Base-by-base conservation (phyloP, 2,329 filamentous ascomycete genomes). In the Monilinia aucupariae region DNA sequence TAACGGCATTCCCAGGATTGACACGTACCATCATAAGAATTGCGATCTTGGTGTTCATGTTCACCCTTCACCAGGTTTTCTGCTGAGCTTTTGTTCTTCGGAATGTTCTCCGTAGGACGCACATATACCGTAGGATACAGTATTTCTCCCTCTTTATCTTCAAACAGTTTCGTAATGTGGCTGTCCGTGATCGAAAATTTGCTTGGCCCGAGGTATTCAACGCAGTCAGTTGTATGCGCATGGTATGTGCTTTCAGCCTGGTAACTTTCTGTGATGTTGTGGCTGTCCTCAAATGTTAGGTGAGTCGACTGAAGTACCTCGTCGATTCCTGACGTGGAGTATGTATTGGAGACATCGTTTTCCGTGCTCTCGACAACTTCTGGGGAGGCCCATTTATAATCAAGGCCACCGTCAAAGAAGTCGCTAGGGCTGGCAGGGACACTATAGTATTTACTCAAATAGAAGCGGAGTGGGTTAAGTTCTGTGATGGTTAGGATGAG, bases 361-460 rank as follows among this genome's bases (percentile, higher is more conserved):
- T 53, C 41, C 3, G 39, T 20, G 17, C 30, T 47, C 34, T 45
- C 39, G 15, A 45, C 27, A 4, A 25, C 13, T 20, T 61, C 59
- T 6, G 39, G 13, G 15, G 37, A 13, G 8, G 22, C 59, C 74
- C 76, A 78, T 53, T 74, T 71, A 62, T 77, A 78, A 62, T 80
- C 78, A 48, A 79, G 71, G 1, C 78, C 77, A 22, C 78, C 75
- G 64, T 80, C 78, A 52, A 78, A 78, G 58, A 78, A 78, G 27
- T 80, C 72, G 59, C 79, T 76, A 15, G 78, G 77, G 1, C 77
- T 80, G 32, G 80, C 78, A 0, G 78, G 78, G 2, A 55, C 41
- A 20, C 39, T 55, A 17, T 34, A 10, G 30, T 17, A 55, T n/a
- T 37, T 61, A 45, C 27, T 55, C 50, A 55, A 25, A 39, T 45